These are phyloP conservation scores for Nemania diffusa DNA, from an alignment of 2,329 filamentous ascomycete species.

Conservation along the genomic window DNA sequence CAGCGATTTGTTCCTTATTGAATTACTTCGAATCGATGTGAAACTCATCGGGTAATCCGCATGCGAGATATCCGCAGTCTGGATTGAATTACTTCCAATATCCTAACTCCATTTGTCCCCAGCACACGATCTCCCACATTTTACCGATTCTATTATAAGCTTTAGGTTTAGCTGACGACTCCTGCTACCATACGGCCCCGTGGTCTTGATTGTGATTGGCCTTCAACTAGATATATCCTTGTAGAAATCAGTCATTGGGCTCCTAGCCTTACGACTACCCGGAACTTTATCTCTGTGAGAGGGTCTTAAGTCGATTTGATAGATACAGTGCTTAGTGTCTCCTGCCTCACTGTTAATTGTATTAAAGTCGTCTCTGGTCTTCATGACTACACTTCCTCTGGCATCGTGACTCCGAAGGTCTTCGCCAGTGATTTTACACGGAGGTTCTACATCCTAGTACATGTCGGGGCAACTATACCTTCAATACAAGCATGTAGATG, in stretches of 20 bases:
- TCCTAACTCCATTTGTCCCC: neutral
- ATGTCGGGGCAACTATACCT: neutral
- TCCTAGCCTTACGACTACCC: neutral
- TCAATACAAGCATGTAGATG: neutral
- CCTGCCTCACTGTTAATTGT: neutral
- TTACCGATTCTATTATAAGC: neutral
- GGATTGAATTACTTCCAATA: neutral
- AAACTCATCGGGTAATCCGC: neutral
- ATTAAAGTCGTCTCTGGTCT: neutral
- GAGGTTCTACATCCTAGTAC: neutral
- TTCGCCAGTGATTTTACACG: neutral
- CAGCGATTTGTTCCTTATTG: neutral
- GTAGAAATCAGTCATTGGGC: neutral
- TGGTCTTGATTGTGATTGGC: neutral
- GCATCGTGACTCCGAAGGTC: neutral
- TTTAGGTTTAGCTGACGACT: neutral
- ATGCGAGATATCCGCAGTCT: neutral
- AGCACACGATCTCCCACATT: neutral
- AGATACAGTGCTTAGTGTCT: neutral
- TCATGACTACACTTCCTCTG: neutral
- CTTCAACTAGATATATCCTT: neutral
- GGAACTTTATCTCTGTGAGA: neutral
- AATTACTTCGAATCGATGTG: neutral
- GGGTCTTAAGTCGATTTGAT: neutral
- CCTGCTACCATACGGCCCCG: neutral